phyloP scores from a whole-genome alignment of 495 filamentous ascomycete genomes.

The Bombardia bombarda region DNA sequence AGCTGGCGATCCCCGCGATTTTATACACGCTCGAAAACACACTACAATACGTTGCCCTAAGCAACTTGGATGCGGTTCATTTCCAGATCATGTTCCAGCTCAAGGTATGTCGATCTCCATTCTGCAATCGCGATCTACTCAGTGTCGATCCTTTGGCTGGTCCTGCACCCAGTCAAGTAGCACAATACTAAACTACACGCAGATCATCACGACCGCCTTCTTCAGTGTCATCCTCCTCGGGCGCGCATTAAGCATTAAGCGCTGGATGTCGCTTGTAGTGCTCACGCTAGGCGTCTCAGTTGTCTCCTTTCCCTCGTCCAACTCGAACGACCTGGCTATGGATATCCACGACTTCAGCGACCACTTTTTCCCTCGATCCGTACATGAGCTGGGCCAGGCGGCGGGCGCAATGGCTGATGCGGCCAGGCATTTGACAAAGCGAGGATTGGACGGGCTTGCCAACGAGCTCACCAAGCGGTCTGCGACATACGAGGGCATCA shows the following conservation, averaged over 20 bases:
- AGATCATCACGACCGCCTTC: slow-evolving; percentile 81
- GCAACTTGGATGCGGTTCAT: slow-evolving; percentile 82
- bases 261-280: slow-evolving; percentile 76
- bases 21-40: slow-evolving; percentile 89
- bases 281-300: slow-evolving; percentile 79
- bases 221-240: slow-evolving; percentile 74
- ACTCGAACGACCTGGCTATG: slow-evolving; percentile 35
- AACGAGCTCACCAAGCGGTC: slow-evolving; percentile 63
- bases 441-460: slow-evolving; percentile 30
- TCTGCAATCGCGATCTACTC: too few species aligned
- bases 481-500: slow-evolving; percentile 90
- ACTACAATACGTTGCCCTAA: slow-evolving; percentile 84
- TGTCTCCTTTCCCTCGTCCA: slow-evolving; percentile 64
- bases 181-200: background rate
- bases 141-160: too few species aligned
- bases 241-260: slow-evolving; percentile 56
- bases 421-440: slow-evolving; percentile 40
- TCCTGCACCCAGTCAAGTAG: too few species aligned
- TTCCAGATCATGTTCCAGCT: slow-evolving; percentile 92
- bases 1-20: slow-evolving; percentile 80
- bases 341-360: slow-evolving; percentile 47
- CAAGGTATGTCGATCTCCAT: slow-evolving; percentile 41
- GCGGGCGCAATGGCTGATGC: slow-evolving; percentile 35
- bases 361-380: slow-evolving; percentile 66
- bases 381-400: slow-evolving; percentile 51